Percentiles rank a stretch among this genome's conserved stretches.
Conservation (phyloP, 2,329 filamentous ascomycete species). For the Xylariaceae sp. region DNA sequence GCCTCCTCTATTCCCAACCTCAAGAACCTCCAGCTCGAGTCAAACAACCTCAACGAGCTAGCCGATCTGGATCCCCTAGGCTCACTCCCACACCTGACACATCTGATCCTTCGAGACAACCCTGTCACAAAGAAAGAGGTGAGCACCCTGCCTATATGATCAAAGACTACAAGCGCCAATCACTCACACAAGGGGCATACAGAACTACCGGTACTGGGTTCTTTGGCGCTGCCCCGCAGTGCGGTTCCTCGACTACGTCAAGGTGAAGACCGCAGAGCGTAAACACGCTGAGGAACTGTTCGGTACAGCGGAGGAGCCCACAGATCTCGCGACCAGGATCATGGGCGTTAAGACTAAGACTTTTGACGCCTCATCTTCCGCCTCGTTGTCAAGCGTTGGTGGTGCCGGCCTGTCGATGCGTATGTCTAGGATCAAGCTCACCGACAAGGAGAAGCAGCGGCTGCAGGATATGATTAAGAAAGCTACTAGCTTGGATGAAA, state of each 20-base stretch:
- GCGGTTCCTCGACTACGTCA: constrained; percentile 87
- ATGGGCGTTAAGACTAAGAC: constrained; percentile 79
- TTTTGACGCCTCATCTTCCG: constrained; percentile 53
- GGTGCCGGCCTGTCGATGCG: constrained; percentile 52
- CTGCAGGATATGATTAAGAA: constrained; percentile 85
- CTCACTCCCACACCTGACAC: constrained; percentile 67
- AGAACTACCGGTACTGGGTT: constrained; percentile 92
- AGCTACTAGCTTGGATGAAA: constrained; percentile 86
- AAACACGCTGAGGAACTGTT: constrained; percentile 76
- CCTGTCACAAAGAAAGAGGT: constrained; percentile 92
- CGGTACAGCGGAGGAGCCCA: constrained; percentile 74
- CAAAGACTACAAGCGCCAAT: neutral
- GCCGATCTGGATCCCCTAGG: constrained; percentile 82
- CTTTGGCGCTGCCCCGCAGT: constrained; percentile 83
- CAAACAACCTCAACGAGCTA: constrained; percentile 80
- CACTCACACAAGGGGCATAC: constrained; percentile 7
- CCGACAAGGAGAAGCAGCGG: constrained; percentile 80
- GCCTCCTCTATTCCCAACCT: constrained; percentile 77
- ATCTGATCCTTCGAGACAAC: constrained; percentile 81
- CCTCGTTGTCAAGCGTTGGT: constrained; percentile 36
- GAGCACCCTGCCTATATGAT: constrained; percentile 31
- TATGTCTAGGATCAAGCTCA: constrained; percentile 77
- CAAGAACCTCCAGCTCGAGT: constrained; percentile 74
- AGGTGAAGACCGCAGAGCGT: constrained; percentile 85
- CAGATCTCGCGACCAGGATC: constrained; percentile 78